Percentiles rank a stretch among this genome's conserved stretches.
phyloP scores from a whole-genome alignment of 106 monocot genomes.

The Allium fistulosum region DNA sequence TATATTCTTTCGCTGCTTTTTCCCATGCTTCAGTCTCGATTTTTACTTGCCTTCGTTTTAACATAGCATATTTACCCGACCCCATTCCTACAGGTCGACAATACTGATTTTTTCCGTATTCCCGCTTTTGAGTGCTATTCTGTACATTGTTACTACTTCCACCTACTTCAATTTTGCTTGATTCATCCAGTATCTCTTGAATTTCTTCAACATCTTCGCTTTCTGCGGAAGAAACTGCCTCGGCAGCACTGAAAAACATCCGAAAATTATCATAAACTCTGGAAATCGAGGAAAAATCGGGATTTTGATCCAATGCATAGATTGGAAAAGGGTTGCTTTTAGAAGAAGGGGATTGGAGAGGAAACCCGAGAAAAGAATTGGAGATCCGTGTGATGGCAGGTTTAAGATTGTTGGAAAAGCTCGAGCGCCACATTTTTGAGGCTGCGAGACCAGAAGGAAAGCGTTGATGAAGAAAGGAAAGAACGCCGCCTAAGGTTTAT shows the following conservation, averaged over 20 bases:
- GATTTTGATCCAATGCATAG: neutral
- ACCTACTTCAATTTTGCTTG: neutral
- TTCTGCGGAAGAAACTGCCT: slow-evolving; percentile 10
- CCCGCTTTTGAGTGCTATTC: neutral
- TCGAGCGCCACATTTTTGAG: no score
- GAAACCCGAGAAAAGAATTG: no score
- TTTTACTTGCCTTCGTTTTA: slow-evolving; percentile 63
- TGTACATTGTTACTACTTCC: neutral
- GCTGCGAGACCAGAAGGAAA: no score
- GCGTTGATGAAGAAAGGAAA: no score
- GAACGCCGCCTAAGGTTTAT: no score
- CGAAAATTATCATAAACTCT: slow-evolving; percentile 2
- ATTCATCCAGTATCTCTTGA: neutral
- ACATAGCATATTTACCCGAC: slow-evolving; percentile 26
- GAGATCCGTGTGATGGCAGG: no score
- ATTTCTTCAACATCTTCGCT: slow-evolving; percentile 5
- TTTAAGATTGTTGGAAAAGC: no score
- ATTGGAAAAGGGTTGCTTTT: neutral
- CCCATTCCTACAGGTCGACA: slow-evolving; percentile 15
- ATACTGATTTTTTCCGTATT: neutral
- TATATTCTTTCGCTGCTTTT: slow-evolving; percentile 84
- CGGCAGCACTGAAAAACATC: neutral
- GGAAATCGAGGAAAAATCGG: neutral
- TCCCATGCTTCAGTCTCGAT: slow-evolving; percentile 96
- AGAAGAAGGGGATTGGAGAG: neutral